Conservation (phyloP, 805 yeast species). For the Hemisphaericaspora nanyangensis region DNA sequence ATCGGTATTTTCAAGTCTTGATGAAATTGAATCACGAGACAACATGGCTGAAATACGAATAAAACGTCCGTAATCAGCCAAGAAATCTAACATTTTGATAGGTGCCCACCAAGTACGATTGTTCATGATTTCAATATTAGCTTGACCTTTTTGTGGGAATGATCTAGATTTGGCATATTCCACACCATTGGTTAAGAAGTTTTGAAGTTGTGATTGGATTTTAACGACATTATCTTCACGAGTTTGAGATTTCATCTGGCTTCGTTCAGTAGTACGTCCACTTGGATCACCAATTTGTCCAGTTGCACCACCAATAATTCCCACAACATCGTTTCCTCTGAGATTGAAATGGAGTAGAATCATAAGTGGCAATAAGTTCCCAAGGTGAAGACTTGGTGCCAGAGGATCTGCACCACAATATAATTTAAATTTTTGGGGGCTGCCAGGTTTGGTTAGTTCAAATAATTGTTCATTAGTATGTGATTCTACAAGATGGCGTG, state of each 20-base stretch:
- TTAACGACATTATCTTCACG: slow-evolving; percentile 53
- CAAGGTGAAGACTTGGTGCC: slow-evolving; percentile 84
- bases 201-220: slow-evolving; percentile 59
- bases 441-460: slow-evolving; percentile 23
- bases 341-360: slow-evolving; percentile 77
- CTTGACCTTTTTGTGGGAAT: slow-evolving; percentile 38
- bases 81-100: slow-evolving; percentile 70
- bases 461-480: slow-evolving; percentile 36
- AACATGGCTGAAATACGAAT: slow-evolving; percentile 86
- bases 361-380: slow-evolving; percentile 86
- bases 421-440: slow-evolving; percentile 44
- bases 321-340: slow-evolving; percentile 81
- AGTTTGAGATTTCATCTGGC: slow-evolving; percentile 47
- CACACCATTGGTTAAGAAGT: slow-evolving; percentile 59
- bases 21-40: slow-evolving; percentile 80
- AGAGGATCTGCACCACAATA: slow-evolving; percentile 98
- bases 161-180: slow-evolving; percentile 56
- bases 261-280: slow-evolving; percentile 78
- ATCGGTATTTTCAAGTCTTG: slow-evolving; percentile 59
- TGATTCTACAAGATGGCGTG: slow-evolving; percentile 35
- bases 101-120: slow-evolving; percentile 86
- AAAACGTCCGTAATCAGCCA: slow-evolving; percentile 70
- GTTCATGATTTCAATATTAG: slow-evolving; percentile 45
- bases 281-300: slow-evolving; percentile 97
- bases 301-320: slow-evolving; percentile 92